Percentiles rank a stretch among this genome's conserved stretches.
phyloP scores from a whole-genome alignment of 768 basidiomycete species.

The Amanita muscaria region DNA sequence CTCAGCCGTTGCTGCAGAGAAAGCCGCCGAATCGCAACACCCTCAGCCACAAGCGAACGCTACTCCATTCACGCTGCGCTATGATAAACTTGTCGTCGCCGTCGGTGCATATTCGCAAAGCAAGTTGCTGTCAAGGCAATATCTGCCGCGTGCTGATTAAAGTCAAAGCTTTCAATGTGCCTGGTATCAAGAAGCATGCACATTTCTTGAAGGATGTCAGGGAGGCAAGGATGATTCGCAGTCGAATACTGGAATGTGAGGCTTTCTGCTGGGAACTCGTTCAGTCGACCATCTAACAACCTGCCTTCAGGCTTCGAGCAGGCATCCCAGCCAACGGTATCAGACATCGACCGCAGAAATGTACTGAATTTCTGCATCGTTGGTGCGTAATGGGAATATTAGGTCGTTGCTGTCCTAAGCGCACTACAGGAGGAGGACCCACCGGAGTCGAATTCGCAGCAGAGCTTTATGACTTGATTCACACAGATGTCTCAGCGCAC shows the following conservation, averaged over 20 bases:
- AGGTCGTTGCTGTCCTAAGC: neutral
- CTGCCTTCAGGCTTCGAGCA: constrained; percentile 69
- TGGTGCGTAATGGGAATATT: constrained; percentile 31
- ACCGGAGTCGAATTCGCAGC: constrained; percentile 82
- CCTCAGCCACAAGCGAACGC: constrained; percentile 3
- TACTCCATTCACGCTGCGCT: constrained; percentile 46
- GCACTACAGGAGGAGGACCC: constrained; percentile 53
- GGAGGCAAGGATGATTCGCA: constrained; percentile 64
- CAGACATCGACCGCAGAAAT: constrained; percentile 65
- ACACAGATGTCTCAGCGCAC: constrained; percentile 50
- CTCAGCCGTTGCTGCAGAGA: neutral
- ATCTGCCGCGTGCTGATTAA: constrained; percentile 2
- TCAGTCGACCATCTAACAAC: neutral
- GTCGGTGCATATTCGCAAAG: constrained; percentile 85
- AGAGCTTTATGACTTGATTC: constrained; percentile 71
- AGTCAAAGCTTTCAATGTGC: constrained; percentile 51
- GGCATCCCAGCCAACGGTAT: constrained; percentile 71
- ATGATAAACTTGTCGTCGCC: constrained; percentile 78
- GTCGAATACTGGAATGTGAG: constrained; percentile 66
- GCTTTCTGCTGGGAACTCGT: constrained; percentile 1
- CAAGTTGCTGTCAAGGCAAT: constrained; percentile 22
- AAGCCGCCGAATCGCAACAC: neutral
- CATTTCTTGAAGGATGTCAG: constrained; percentile 77
- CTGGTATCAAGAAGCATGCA: constrained; percentile 74
- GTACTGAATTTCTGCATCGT: constrained; percentile 84